A percentile compares a stretch with the other conserved stretches of the same genome.
Evolutionary conservation across 139 green algal genomes (phyloP).

Genomic region (Auxenochlorella pyrenoidosa): DNA sequence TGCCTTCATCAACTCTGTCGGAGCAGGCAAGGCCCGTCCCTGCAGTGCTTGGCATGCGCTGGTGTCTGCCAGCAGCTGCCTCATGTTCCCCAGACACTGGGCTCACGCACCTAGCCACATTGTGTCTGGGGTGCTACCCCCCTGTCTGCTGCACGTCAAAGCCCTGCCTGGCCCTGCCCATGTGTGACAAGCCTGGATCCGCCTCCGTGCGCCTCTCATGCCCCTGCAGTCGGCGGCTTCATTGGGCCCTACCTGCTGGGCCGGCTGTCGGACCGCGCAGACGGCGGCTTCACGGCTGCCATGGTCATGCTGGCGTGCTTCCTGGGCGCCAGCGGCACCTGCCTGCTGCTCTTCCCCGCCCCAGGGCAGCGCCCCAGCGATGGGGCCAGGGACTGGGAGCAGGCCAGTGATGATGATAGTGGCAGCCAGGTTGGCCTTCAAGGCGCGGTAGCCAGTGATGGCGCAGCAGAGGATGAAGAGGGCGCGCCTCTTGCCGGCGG

Average conservation of each 20-base stretch:
- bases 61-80: neutral
- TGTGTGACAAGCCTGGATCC: neutral
- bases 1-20: constrained; percentile 55
- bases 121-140: neutral
- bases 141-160: neutral
- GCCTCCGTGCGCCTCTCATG: neutral
- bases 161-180: neutral
- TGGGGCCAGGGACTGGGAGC: too few species aligned
- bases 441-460: neutral
- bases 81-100: too few species aligned
- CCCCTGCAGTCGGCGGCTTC: constrained; percentile 40
- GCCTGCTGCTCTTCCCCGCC: constrained; percentile 42
- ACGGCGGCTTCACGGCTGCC: constrained; percentile 34
- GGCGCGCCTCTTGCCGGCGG: neutral
- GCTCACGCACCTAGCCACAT: neutral
- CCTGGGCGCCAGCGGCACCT: constrained; percentile 24
- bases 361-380: neutral
- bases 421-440: neutral
- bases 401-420: neutral
- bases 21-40: constrained; percentile 1
- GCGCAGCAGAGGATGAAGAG: neutral
- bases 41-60: neutral
- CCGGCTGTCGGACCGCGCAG: constrained; percentile 14
- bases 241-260: constrained; percentile 44
- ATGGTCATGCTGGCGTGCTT: constrained; percentile 36